Evolutionary conservation across 805 yeast genomes (phyloP), one percentile per base, ranked within the genome.

Genomic region (Cyberlindnera euphorbiiphila): DNA sequence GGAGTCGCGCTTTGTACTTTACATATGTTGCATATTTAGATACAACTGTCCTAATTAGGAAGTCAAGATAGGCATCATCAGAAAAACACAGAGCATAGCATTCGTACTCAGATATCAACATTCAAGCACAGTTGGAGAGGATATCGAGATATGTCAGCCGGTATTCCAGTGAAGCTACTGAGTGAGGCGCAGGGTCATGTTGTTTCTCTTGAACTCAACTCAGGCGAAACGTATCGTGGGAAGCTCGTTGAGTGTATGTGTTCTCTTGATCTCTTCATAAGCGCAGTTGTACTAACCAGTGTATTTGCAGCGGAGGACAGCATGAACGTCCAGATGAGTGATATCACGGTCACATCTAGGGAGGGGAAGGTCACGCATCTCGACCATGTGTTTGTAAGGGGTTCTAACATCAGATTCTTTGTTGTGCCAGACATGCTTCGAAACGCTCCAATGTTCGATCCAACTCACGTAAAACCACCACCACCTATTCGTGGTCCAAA

Each of bases 111-210:
- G n/a, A n/a, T n/a, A n/a, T n/a, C n/a, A n/a, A n/a, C n/a, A n/a
- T n/a, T n/a, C n/a, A n/a, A n/a, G n/a, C n/a, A n/a, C n/a, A n/a
- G n/a, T n/a, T n/a, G n/a, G n/a, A n/a, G n/a, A n/a, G n/a, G n/a
- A n/a, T n/a, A n/a, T n/a, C n/a, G n/a, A 18, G 23, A 19, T 13
- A 55, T 55, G 60, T 51, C 59, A 11, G 70, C 81, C 43, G 84
- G 88, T 25, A 76, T 87, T 23, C 98, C 98, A 2, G 79, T 88
- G 14, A 82, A 87, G 60, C 79, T 91, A 18, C 69, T 91, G 34
- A 84, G 78, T 56, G 98, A 89, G 62, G 85, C 96, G 8, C 84
- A 77, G 68, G 96, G 97, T 32, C 98, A 91, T 56, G 66, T 78
- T 4, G 79, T 91, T 8, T 77, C 94, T 1, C 59, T 91, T 13